Evolutionary conservation across 2,329 filamentous ascomycete species (phyloP), one percentile per base, ranked within the genome.

Genomic region (Cladosporium sp.): DNA sequence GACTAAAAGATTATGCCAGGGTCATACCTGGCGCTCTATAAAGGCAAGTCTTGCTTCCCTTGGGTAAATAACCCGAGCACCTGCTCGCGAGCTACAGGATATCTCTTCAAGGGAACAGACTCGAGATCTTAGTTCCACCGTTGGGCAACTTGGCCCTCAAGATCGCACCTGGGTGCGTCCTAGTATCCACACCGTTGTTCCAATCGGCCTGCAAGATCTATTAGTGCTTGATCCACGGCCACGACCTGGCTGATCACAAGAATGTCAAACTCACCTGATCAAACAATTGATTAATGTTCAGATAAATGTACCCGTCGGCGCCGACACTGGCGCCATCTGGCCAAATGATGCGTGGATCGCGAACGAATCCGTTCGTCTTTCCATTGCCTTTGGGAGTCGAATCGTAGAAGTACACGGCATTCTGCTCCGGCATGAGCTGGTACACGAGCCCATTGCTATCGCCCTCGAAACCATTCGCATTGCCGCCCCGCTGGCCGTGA

Each of bases 221-320:
- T 42, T n/a, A 42, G 39, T n/a, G n/a, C n/a, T n/a, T n/a, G n/a
- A n/a, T n/a, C n/a, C n/a, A n/a, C n/a, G n/a, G n/a, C n/a, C n/a
- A n/a, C n/a, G n/a, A n/a, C n/a, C n/a, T n/a, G n/a, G n/a, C n/a
- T n/a, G n/a, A n/a, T n/a, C n/a, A n/a, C n/a, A n/a, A n/a, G n/a
- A n/a, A n/a, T n/a, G n/a, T n/a, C n/a, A n/a, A n/a, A n/a, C 43
- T 47, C 7, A 47, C 43, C 67, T 80, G 76, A 64, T 76, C 78
- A 1, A 74, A 75, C 59, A 82, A 60, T 65, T 82, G 79, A 61
- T 82, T 79, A 61, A 80, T 76, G 55, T 78, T 80, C 59, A 80
- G 65, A 60, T 82, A 80, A 14, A 81, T 64, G 51, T 78, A 81
- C 2, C 73, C 76, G 66, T 79, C 76, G 34, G 68, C 73, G 0